A percentile compares a stretch with the other conserved stretches of the same genome.
Conservation (phyloP, 352 stramenopile genomes). For the Globisporangium cystogenes region DNA sequence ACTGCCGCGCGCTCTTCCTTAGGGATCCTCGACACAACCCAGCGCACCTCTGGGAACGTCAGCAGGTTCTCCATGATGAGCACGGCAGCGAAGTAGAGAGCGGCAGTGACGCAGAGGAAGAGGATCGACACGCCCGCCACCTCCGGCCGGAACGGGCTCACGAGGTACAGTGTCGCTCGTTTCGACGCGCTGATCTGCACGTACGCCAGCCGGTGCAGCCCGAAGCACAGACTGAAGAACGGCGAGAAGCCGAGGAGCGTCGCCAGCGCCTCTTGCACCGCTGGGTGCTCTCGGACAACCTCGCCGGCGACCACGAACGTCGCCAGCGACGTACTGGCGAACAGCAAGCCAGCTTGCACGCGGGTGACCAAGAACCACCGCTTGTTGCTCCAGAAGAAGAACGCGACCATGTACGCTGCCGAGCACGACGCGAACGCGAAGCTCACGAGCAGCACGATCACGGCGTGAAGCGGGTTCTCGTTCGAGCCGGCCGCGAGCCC, state of each 20-base stretch:
- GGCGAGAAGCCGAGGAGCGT: conserved; percentile 18
- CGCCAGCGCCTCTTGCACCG: conserved; percentile 7
- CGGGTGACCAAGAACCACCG: neutral
- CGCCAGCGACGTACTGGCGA: conserved; percentile 12
- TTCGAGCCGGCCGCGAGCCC: conserved; percentile 17
- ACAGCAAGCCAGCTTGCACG: conserved; percentile 13
- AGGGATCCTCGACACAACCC: neutral
- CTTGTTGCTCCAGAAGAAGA: conserved; percentile 5
- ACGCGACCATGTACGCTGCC: conserved; percentile 16
- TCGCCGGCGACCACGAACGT: conserved; percentile 11
- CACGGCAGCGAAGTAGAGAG: conserved; percentile 38
- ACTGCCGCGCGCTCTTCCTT: neutral
- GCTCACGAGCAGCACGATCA: conserved; percentile 12
- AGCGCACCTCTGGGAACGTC: conserved; percentile 7
- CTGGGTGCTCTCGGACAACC: neutral
- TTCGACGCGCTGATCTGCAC: neutral
- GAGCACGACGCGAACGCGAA: conserved; percentile 18
- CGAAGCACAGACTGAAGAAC: conserved; percentile 19
- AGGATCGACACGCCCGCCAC: conserved; percentile 15
- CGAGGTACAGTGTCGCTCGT: neutral
- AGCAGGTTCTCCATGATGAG: conserved; percentile 31
- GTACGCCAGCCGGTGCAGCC: conserved; percentile 12
- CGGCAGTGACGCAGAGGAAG: conserved; percentile 36
- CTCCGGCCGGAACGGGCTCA: conserved; percentile 11
- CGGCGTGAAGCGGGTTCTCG: conserved; percentile 8